phyloP scores from a whole-genome alignment of 345 rosid genomes.

The Iberis pinnata region DNA sequence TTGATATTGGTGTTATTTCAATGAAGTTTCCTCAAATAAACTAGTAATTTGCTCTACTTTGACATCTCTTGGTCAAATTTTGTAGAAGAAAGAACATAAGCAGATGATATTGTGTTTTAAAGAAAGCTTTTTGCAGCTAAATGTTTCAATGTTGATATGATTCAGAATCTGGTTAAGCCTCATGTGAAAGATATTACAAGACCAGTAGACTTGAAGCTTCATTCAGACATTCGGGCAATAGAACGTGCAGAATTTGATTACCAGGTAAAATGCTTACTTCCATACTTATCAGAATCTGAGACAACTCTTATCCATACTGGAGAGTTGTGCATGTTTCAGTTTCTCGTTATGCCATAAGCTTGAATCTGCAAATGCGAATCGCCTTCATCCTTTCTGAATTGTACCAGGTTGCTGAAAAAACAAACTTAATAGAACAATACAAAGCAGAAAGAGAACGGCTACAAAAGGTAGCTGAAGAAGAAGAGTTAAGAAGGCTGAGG shows the following conservation, averaged over 20 bases:
- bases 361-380: not conserved
- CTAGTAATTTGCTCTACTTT: too few relatives aligned
- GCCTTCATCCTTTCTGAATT: too few relatives aligned
- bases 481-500: conserved; percentile 65
- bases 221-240: conserved; percentile 62
- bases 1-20: too few relatives aligned
- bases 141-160: conserved; percentile 6
- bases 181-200: conserved; percentile 64
- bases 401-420: conserved; percentile 60
- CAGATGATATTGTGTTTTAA: not conserved
- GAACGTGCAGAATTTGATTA: conserved; percentile 89
- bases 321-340: conserved; percentile 2
- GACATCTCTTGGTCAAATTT: too few relatives aligned
- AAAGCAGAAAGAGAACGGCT: conserved; percentile 75
- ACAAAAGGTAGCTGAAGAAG: conserved; percentile 82
- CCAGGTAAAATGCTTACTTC: conserved; percentile 42
- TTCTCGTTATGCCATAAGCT: conserved; percentile 1
- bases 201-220: conserved; percentile 66
- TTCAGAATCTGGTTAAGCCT: conserved; percentile 65
- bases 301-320: not conserved
- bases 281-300: not conserved
- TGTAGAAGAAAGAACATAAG: not conserved
- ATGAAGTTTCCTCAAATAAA: too few relatives aligned
- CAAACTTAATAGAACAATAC: conserved; percentile 59
- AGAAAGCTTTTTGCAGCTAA: not conserved